These are phyloP conservation scores for Akanthomyces lecanii DNA, from an alignment of 2,329 filamentous ascomycete genomes.

Conservation along the genomic window DNA sequence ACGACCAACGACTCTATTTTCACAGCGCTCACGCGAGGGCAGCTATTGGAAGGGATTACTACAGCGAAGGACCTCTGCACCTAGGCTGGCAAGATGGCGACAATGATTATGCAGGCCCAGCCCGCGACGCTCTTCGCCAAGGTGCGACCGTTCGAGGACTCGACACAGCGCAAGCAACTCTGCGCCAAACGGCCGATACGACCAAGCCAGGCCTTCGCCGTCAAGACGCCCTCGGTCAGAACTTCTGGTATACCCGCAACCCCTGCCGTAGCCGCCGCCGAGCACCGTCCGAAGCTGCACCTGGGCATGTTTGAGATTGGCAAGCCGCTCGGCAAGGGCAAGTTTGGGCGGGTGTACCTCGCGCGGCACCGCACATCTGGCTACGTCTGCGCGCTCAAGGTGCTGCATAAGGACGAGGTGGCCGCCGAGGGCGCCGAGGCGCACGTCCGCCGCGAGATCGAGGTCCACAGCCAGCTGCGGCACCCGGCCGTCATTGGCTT, in stretches of 20 bases:
- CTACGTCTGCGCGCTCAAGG: conserved; percentile 82
- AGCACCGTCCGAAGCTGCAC: conserved; percentile 52
- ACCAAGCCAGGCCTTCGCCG: conserved; percentile 13
- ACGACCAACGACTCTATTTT: not conserved
- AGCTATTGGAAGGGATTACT: not conserved
- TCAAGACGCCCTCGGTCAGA: not conserved
- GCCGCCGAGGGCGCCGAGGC: conserved; percentile 74
- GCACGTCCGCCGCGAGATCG: conserved; percentile 81
- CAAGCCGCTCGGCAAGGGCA: conserved; percentile 79
- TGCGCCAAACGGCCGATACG: conserved; percentile 16
- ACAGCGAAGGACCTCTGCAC: not conserved
- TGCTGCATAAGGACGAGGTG: conserved; percentile 78
- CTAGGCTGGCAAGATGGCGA: conserved; percentile 13
- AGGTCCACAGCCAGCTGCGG: conserved; percentile 81
- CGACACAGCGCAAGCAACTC: conserved; percentile 12
- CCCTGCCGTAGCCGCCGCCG: conserved; percentile 27
- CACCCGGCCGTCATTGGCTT: conserved; percentile 80
- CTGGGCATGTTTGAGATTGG: conserved; percentile 87
- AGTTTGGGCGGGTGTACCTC: conserved; percentile 82
- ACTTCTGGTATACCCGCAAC: not conserved
- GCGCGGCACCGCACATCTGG: conserved; percentile 72
- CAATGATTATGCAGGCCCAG: conserved; percentile 11
- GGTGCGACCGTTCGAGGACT: conserved; percentile 13
- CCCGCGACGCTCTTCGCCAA: conserved; percentile 15
- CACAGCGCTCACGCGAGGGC: not conserved